Conservation (phyloP, 208 protist genomes). For the Entamoeba histolytica region DNA sequence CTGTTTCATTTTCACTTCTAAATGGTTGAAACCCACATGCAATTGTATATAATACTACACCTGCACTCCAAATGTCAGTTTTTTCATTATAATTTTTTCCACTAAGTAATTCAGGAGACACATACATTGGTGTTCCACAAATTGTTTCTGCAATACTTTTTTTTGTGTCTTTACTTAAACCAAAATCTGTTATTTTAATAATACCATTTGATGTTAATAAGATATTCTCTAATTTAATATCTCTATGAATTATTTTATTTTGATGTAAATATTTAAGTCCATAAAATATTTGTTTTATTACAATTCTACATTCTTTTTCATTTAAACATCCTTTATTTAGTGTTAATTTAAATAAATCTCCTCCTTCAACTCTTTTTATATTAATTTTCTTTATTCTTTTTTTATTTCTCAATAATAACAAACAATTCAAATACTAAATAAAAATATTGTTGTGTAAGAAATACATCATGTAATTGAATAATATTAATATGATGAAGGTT, state of each 20-base stretch:
- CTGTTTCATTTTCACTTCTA: neutral
- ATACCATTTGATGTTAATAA: neutral
- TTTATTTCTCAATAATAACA: neutral
- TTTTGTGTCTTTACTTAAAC: neutral
- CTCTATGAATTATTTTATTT: too few relatives aligned
- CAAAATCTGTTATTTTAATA: neutral
- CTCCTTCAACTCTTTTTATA: neutral
- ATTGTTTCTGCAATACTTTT: neutral
- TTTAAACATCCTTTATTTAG: neutral
- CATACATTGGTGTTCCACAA: constrained; percentile 29
- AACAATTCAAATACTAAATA: neutral
- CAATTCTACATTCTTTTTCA: neutral
- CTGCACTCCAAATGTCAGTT: constrained; percentile 21
- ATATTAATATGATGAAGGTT: neutral
- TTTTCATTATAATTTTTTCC: constrained; percentile 19
- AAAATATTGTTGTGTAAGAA: neutral
- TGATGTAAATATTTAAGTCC: neutral
- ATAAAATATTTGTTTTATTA: neutral
- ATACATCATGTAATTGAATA: neutral
- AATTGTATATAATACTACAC: neutral
- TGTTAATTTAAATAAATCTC: neutral
- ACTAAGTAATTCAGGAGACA: constrained; percentile 26
- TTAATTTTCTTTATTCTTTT: too few relatives aligned
- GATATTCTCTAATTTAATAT: neutral
- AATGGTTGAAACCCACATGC: neutral